phyloP scores from a whole-genome alignment of 1,139 yeast species.

The Suhomyces maxii region DNA sequence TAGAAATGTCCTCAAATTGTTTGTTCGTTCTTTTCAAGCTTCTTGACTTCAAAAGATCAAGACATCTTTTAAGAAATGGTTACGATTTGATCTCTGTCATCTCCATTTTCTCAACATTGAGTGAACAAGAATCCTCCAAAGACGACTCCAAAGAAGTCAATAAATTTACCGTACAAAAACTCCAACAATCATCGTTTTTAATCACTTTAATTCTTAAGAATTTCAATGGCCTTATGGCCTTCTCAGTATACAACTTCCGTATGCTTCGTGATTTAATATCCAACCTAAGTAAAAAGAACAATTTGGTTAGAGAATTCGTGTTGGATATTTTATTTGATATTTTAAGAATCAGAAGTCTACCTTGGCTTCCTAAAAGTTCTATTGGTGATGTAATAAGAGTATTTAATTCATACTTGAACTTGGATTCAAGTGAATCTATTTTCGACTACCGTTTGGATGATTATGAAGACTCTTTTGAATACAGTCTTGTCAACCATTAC shows the following conservation, averaged over 20 bases:
- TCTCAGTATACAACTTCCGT: slow-evolving; percentile 57
- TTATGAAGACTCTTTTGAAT: slow-evolving; percentile 10
- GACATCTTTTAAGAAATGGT: slow-evolving; percentile 60
- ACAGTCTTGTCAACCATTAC: slow-evolving; percentile 53
- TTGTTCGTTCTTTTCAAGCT: slow-evolving; percentile 57
- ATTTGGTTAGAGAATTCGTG: slow-evolving; percentile 58
- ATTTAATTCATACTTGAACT: slow-evolving; percentile 3
- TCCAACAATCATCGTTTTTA: slow-evolving; percentile 64
- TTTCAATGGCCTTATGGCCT: slow-evolving; percentile 76
- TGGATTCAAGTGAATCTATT: not conserved
- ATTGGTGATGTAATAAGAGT: slow-evolving; percentile 34
- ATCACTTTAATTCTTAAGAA: slow-evolving; percentile 63
- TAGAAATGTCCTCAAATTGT: slow-evolving; percentile 56
- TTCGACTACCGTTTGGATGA: slow-evolving; percentile 1
- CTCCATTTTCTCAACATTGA: slow-evolving; percentile 48
- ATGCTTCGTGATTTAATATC: slow-evolving; percentile 59
- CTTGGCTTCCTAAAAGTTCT: slow-evolving; percentile 50
- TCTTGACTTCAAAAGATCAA: slow-evolving; percentile 59
- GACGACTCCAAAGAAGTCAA: slow-evolving; percentile 4
- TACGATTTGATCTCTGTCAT: slow-evolving; percentile 64
- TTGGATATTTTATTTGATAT: slow-evolving; percentile 73
- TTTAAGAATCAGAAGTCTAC: slow-evolving; percentile 58
- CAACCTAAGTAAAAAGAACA: slow-evolving; percentile 60
- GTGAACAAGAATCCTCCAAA: slow-evolving; percentile 28
- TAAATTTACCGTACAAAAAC: slow-evolving; percentile 28